A percentile compares a stretch with the other conserved stretches of the same genome.
These are phyloP conservation scores for Botryococcus braunii DNA, from an alignment of 163 green algal genomes.

Conservation along the genomic window DNA sequence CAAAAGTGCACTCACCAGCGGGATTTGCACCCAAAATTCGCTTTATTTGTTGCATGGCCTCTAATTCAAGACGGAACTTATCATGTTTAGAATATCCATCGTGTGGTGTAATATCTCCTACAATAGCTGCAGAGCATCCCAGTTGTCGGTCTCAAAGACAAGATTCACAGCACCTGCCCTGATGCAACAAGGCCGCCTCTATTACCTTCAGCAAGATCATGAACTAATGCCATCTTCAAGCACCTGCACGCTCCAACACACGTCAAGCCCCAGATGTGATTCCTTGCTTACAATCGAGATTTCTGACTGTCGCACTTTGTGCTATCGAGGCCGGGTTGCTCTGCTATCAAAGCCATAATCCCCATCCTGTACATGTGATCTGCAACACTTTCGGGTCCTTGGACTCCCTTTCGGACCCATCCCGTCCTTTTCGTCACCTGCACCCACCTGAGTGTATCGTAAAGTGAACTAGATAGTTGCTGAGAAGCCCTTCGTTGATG, in stretches of 20 bases:
- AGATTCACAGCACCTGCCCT: neutral
- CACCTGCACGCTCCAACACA: constrained; percentile 23
- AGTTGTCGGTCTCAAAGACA: neutral
- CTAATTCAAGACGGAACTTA: constrained; percentile 58
- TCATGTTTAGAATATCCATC: constrained; percentile 69
- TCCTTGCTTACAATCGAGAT: neutral
- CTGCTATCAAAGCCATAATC: constrained; percentile 64
- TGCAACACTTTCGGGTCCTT: constrained; percentile 72
- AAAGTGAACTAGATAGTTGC: neutral
- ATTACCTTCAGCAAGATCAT: constrained; percentile 80
- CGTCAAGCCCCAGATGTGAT: neutral
- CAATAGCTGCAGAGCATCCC: constrained; percentile 43
- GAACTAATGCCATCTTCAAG: constrained; percentile 76
- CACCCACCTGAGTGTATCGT: constrained; percentile 6
- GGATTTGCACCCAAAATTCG: constrained; percentile 53
- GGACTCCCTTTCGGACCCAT: constrained; percentile 69
- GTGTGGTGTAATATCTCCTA: constrained; percentile 84
- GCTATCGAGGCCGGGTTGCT: constrained; percentile 26
- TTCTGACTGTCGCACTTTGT: constrained; percentile 18
- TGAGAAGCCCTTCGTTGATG: neutral
- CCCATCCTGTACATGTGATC: constrained; percentile 88
- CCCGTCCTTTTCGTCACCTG: constrained; percentile 66
- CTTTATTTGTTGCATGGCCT: constrained; percentile 61
- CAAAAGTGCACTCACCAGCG: neutral
- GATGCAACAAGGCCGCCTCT: no score